phyloP scores from a whole-genome alignment of 2,329 filamentous ascomycete species.

The Thielaviopsis musarum region DNA sequence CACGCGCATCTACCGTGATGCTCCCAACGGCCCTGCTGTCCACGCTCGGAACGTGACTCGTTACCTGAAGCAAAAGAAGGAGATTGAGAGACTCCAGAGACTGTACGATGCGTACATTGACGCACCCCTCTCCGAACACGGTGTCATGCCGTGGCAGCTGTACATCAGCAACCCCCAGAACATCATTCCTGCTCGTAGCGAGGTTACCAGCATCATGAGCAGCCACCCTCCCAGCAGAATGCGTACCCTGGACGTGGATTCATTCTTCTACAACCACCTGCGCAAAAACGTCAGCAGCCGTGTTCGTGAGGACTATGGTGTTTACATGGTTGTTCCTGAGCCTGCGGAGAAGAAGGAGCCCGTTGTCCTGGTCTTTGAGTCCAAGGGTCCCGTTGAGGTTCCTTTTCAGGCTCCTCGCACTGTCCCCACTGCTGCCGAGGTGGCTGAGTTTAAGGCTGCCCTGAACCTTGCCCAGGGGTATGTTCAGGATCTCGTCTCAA shows the following conservation, averaged over 20 bases:
- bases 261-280: conserved; percentile 64
- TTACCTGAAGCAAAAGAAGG: conserved; percentile 68
- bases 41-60: conserved; percentile 78
- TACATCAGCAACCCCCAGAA: conserved; percentile 80
- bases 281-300: conserved; percentile 44
- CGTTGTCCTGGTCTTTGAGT: conserved; percentile 60
- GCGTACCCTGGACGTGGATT: conserved; percentile 49
- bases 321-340: conserved; percentile 57
- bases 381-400: conserved; percentile 30
- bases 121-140: conserved; percentile 52
- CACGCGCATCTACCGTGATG: conserved; percentile 58
- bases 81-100: conserved; percentile 68
- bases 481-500: conserved; percentile 38
- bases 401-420: conserved; percentile 38
- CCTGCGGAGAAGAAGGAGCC: conserved; percentile 40
- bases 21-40: conserved; percentile 51
- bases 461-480: conserved; percentile 39
- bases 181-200: conserved; percentile 54
- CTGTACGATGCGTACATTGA: conserved; percentile 76
- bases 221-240: conserved; percentile 60
- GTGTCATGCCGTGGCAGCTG: conserved; percentile 68
- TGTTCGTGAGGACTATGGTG: conserved; percentile 52
- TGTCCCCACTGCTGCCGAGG: conserved; percentile 18
- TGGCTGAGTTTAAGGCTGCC: conserved; percentile 36
- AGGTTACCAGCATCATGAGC: conserved; percentile 57